Evolutionary conservation across 2,329 filamentous ascomycete genomes (phyloP).

Genomic region (Claviceps citrina): DNA sequence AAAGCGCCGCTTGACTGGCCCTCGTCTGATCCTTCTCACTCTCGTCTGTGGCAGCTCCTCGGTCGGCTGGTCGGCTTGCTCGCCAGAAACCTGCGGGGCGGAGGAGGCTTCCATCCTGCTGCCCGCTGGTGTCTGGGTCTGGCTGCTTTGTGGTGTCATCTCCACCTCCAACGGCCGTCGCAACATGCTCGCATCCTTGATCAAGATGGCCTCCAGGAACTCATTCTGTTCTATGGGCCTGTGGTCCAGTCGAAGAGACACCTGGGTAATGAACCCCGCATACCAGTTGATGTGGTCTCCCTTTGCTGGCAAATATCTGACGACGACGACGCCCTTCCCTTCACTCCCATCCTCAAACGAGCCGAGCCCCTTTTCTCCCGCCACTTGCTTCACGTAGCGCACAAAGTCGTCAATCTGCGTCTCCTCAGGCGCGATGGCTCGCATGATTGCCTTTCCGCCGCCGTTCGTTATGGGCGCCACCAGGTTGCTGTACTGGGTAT

Average conservation of each 20-base stretch:
- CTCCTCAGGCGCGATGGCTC: constrained; percentile 41
- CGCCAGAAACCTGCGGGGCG: constrained; percentile 2
- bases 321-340: constrained; percentile 60
- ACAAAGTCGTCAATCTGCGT: constrained; percentile 65
- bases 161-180: constrained; percentile 49
- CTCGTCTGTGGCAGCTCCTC: background rate
- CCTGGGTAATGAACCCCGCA: constrained; percentile 47
- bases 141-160: constrained; percentile 12
- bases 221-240: constrained; percentile 78
- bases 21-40: constrained; percentile 19
- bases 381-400: constrained; percentile 56
- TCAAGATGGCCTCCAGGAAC: constrained; percentile 77
- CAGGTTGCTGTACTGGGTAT: constrained; percentile 60
- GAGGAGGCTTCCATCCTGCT: constrained; percentile 4
- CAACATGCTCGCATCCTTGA: constrained; percentile 58
- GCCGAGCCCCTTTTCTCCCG: constrained; percentile 57
- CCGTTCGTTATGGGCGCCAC: constrained; percentile 61
- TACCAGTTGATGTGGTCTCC: constrained; percentile 48
- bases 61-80: constrained; percentile 5
- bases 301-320: constrained; percentile 51
- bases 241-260: constrained; percentile 62
- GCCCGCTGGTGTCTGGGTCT: constrained; percentile 2
- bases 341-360: constrained; percentile 47
- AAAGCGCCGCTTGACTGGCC: constrained; percentile 43
- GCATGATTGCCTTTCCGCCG: constrained; percentile 65